Base-by-base conservation (phyloP, 345 rosid genomes). In the Citrus australasica region DNA sequence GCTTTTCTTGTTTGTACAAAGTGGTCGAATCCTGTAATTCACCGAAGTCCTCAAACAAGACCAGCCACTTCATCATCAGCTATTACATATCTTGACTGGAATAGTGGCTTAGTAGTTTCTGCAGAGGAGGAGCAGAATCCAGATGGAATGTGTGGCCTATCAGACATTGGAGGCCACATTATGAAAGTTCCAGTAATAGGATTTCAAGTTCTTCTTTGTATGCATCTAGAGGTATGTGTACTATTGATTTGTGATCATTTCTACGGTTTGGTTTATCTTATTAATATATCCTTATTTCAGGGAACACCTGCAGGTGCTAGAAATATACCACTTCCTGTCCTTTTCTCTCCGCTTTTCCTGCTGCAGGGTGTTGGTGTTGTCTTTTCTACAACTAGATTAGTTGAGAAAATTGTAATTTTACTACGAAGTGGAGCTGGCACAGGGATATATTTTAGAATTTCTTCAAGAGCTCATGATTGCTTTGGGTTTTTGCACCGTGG, bases 21-120 rank as follows among this genome's bases (percentile, higher is more conserved):
- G 86, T 93, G 97, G 99, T 93, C 97, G 9, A 95, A 95, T 84
- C 98, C 98, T 73, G 86, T 85, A 65, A 95, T 95, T 76, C 99
- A 95, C 83, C 88, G 88, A 88, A 85, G 78, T 80, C 65, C 87
- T 66, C 78, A 37, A 65, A 70, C 85, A 60, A 87, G 91, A 76
- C 93, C 89, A 69, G 84, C 84, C 25, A 75, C 86, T 81, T 86
- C 97, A 56, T 91, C 98, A 78, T 89, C 92, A 60, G 78, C 82
- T 33, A 74, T 85, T 73, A 86, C 92, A 80, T 92, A 92, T 87
- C 97, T 90, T 84, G 98, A 94, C 85, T 91, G 98, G 98, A 92
- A 92, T 75, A 90, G 91, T 84, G 95, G 98, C 80, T 87, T 94
- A 56, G 87, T 92, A 55, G 89, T 94, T 84, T 65, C 92, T 58